Base-by-base conservation (phyloP, 768 basidiomycete species). In the Amanita pseudoporphyria region DNA sequence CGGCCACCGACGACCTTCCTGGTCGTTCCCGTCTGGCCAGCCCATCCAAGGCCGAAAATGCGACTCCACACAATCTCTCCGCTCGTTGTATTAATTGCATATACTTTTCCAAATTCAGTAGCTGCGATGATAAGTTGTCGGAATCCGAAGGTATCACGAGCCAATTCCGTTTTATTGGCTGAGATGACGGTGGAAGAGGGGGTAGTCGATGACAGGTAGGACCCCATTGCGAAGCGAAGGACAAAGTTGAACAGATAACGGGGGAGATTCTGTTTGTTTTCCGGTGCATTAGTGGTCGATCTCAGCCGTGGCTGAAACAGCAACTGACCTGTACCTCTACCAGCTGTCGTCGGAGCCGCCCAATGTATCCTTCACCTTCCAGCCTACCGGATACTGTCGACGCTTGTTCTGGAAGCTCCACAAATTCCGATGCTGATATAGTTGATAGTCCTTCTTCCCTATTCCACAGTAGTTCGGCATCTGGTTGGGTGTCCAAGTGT, bases 71-170 rank as follows among this genome's bases (percentile, higher is more conserved):
- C 59, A 26, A 90, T 71, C 1, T 74, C 69, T 0, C 93, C 93
- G 38, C 72, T 85, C 9, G 79, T 76, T 1, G 87, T 84, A 57
- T 96, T 90, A 37, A 97, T 65, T 0, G 82, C 93, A 58, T 81
- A 91, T 0, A 93, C 55, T 58, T 89, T 91, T 2, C 91, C 90
- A 24, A 75, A 70, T 1, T 69, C 56, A 3, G 87, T 90, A 0
- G 81, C 85, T 5, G 71, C 74, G 3, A 95, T 76, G 39, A 94
- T 76, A 24, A 96, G 63, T 60, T 96, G 89, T 32, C 84, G 74
- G 66, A 96, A 90, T 0, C 91, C 92, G 60, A 94, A 95, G 0
- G 81, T 64, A 58, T 94, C 91, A 4, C 88, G 79, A 51, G 71
- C 67, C 65, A 51, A 19, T 67, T 70, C 61, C 19, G 69, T 62